Evolutionary conservation across 73 alveolate genomes (phyloP).

Genomic region (Tetrahymena thermophila): DNA sequence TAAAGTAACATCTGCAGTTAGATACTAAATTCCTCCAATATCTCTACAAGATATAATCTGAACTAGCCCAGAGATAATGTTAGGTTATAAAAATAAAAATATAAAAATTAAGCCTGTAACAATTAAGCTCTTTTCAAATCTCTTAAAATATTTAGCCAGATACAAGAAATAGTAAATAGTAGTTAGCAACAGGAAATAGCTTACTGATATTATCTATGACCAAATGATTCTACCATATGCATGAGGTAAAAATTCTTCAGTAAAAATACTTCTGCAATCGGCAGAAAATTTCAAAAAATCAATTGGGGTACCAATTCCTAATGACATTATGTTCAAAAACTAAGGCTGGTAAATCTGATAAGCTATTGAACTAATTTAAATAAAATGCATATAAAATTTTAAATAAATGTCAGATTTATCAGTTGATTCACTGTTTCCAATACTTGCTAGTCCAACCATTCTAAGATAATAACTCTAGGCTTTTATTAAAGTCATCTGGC

Average conservation of each 20-base stretch:
- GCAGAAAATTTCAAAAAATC: neutral
- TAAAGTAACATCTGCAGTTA: neutral
- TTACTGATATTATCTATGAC: neutral
- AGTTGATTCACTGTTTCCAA: neutral
- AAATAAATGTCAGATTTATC: neutral
- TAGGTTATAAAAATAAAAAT: neutral
- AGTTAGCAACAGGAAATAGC: neutral
- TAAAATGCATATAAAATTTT: neutral
- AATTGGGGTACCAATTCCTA: neutral
- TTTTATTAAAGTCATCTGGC: neutral
- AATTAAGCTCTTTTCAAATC: neutral
- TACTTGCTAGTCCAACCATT: neutral
- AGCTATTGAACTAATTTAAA: neutral
- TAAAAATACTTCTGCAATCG: neutral
- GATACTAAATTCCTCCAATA: neutral
- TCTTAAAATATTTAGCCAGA: neutral
- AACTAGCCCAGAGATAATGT: neutral
- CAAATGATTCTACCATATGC: neutral
- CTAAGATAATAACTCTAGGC: neutral
- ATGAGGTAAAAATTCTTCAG: neutral
- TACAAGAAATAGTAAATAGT: neutral
- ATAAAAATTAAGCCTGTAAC: neutral
- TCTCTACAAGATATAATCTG: neutral
- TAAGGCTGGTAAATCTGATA: neutral
- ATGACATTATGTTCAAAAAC: neutral